Percentiles rank a stretch among this genome's conserved stretches.
Evolutionary conservation across 352 stramenopile species (phyloP).

Genomic region (Pythium folliculosum): DNA sequence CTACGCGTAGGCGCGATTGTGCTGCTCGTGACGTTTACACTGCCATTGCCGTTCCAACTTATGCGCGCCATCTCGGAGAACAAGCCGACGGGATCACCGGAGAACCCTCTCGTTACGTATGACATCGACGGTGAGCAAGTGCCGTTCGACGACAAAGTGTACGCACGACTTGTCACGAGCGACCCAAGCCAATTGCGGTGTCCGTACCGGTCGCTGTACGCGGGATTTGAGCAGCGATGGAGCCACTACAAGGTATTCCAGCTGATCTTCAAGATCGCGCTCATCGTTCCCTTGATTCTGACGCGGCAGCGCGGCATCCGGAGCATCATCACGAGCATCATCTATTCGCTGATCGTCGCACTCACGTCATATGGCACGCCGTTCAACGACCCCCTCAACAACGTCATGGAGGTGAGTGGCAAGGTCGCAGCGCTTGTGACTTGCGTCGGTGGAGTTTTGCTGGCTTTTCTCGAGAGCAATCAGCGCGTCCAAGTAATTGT

Average conservation of each 20-base stretch:
- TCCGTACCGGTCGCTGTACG: slow-evolving; percentile 55
- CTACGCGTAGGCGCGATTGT: slow-evolving; percentile 30
- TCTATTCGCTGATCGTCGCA: slow-evolving; percentile 36
- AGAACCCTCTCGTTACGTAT: slow-evolving; percentile 44
- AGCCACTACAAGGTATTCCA: slow-evolving; percentile 55
- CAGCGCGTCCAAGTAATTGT: slow-evolving; percentile 28
- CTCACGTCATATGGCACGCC: slow-evolving; percentile 45
- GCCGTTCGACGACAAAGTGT: slow-evolving; percentile 49
- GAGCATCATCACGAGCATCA: slow-evolving; percentile 24
- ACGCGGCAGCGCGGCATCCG: slow-evolving; percentile 22
- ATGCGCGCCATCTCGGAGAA: slow-evolving; percentile 39
- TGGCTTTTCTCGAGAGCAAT: slow-evolving; percentile 25
- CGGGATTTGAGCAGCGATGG: slow-evolving; percentile 49
- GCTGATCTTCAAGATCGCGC: slow-evolving; percentile 46
- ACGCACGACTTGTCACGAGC: slow-evolving; percentile 36
- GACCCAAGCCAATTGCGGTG: slow-evolving; percentile 50
- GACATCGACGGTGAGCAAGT: slow-evolving; percentile 46
- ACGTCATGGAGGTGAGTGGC: slow-evolving; percentile 50
- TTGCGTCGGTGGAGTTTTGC: slow-evolving; percentile 33
- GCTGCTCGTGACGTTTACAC: slow-evolving; percentile 40
- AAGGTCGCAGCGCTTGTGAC: slow-evolving; percentile 41
- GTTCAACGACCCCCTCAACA: slow-evolving; percentile 50
- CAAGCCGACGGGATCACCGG: slow-evolving; percentile 38
- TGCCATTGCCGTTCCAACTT: slow-evolving; percentile 39
- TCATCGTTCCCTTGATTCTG: slow-evolving; percentile 39